phyloP scores from a whole-genome alignment of 345 rosid genomes.

The Syzygium aqueum region DNA sequence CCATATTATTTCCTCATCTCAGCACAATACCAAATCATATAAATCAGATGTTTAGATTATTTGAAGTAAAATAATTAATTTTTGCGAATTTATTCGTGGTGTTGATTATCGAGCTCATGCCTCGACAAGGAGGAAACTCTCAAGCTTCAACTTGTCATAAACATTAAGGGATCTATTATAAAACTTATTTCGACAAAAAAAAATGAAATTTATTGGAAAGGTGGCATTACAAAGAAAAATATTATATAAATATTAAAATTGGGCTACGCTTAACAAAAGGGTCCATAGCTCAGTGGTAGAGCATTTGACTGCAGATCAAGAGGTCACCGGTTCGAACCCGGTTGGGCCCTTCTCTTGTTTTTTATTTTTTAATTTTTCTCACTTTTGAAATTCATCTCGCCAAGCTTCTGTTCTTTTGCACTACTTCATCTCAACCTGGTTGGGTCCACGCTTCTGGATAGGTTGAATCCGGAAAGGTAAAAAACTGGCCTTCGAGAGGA shows the following conservation, averaged over 20 bases:
- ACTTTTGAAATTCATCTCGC: not conserved
- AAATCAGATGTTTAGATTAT: too few species aligned
- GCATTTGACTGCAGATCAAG: slow-evolving; percentile 80
- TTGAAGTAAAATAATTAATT: too few species aligned
- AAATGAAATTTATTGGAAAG: not conserved
- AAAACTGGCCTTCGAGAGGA: slow-evolving; percentile 17
- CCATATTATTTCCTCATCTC: not conserved
- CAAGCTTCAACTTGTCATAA: not conserved
- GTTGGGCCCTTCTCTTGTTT: slow-evolving; percentile 17
- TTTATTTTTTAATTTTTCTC: not conserved
- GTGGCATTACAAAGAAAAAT: not conserved
- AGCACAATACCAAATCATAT: not conserved
- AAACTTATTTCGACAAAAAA: too few species aligned
- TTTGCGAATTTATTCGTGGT: not conserved
- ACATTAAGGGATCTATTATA: not conserved
- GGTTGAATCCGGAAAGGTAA: slow-evolving; percentile 14
- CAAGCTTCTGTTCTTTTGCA: not conserved
- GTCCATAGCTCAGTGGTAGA: slow-evolving; percentile 88
- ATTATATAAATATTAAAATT: accelerated
- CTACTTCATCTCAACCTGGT: not conserved
- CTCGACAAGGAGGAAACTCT: not conserved
- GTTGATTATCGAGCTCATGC: not conserved
- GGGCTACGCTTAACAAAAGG: not conserved
- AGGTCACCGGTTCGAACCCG: slow-evolving; percentile 48
- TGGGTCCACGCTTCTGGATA: not conserved